Base-by-base conservation (phyloP, 495 filamentous ascomycete species). In the Parmelia sp. region DNA sequence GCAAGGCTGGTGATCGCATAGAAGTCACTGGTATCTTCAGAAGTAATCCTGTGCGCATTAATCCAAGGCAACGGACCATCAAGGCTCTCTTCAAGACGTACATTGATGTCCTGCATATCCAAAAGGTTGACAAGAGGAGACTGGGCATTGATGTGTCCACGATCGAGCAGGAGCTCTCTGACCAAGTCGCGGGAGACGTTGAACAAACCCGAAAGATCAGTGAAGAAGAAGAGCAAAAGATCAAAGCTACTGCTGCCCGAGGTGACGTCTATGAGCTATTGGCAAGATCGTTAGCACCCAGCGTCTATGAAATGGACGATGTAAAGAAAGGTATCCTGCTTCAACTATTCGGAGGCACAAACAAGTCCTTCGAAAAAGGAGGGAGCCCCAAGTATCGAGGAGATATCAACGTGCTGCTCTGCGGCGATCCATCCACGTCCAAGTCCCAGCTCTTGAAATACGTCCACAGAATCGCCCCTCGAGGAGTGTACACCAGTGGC, bases 81-180 rank as follows among this genome's bases (percentile, higher is more conserved):
- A 97, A 96, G 79, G 86, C 88, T 58, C 83, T 97, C 25, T 96
- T 96, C 83, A 99, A 97, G 81, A 99, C 94, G 0, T 99, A 96
- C 69, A 86, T 99, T 66, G 94, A 99, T 73, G 89, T 91, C 33
- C 76, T 97, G 31, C 95, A 99, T 69, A 89, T 97, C 39, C 92
- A 97, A 75, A 99, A 99, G 74, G 88, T 91, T 25, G 95, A 99
- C 77, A 90, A 90, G 71, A 91, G 89, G 74, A 85, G 96, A 61
- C 83, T 99, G 81, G 94, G 94, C 44, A 88, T 91, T 62, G 95
- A 99, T 72, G 84, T 85, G 15, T 90, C 92, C 0, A 97, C 94
- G 0, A 80, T 97, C 29, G 92, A 96, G 71, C 86, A 95, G 71
- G 87, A 92, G 65, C 82, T 95, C 49, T 84, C 85, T 21, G 88